Evolutionary conservation across 805 yeast species (phyloP).

Genomic region (Wickerhamia fluorescens): DNA sequence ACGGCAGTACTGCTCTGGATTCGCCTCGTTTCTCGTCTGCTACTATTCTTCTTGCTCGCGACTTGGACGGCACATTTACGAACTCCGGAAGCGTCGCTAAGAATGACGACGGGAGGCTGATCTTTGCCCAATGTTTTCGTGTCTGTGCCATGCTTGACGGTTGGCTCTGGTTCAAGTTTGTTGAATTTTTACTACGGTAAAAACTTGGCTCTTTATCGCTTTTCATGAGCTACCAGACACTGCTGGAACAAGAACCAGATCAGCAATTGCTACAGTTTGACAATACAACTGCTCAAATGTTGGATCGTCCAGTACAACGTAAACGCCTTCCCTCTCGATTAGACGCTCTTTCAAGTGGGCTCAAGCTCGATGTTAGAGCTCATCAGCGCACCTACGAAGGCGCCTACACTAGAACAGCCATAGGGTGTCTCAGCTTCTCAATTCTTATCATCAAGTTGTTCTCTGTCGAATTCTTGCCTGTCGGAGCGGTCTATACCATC

Average conservation of each 20-base stretch:
- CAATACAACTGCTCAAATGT: neutral
- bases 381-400: slow-evolving; percentile 83
- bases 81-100: slow-evolving; percentile 30
- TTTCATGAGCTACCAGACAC: too few relatives aligned
- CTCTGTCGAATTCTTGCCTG: slow-evolving; percentile 53
- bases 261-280: too few relatives aligned
- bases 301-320: slow-evolving; percentile 5
- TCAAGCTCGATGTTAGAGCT: slow-evolving; percentile 51
- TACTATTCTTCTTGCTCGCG: too few relatives aligned
- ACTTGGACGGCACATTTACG: slow-evolving; percentile 2
- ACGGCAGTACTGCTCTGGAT: slow-evolving; percentile 25
- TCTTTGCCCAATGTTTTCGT: slow-evolving; percentile 27
- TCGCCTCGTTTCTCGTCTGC: too few relatives aligned
- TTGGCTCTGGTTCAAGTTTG: neutral
- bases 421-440: slow-evolving; percentile 61
- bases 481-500: slow-evolving; percentile 59
- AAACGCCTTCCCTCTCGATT: slow-evolving; percentile 25
- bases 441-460: slow-evolving; percentile 60
- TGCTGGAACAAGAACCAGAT: too few relatives aligned
- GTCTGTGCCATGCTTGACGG: slow-evolving; percentile 25
- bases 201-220: neutral
- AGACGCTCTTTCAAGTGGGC: slow-evolving; percentile 31
- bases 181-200: neutral
- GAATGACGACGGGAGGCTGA: slow-evolving; percentile 22
- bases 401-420: slow-evolving; percentile 68